Evolutionary conservation across 1,284 basidiomycete genomes (phyloP), one percentile per base, ranked within the genome.

Genomic region (Prillingera fragicola): DNA sequence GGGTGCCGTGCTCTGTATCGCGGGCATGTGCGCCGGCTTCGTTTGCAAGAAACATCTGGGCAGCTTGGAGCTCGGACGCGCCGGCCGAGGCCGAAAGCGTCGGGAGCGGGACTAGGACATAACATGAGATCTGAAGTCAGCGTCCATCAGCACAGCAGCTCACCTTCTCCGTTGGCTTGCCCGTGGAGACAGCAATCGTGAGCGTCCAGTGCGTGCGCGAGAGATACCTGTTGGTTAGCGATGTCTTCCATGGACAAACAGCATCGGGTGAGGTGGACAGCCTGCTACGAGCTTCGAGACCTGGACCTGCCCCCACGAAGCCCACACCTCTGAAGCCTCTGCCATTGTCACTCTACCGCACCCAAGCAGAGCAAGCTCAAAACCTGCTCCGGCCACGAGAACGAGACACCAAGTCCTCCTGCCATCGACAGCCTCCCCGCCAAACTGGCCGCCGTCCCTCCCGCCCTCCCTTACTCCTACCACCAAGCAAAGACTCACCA

Each of bases 131-230:
- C 65, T 67, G 40, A 23, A 27, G 19, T 38, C 26, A 47, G 50
- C 26, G 14, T 17, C n/a, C 18, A 9, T 36, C 4, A 15, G 6
- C 23, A 19, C 19, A 6, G 14, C 8, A 1, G 7, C 57, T 39
- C 19, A 66, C 65, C 24, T 59, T 52, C 12, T 69, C 67, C 1
- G 56, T 63, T 8, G 62, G 62, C 50, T 67, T 67, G n/a, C 64
- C 64, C 2, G 67, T 67, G 19, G 59, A 60, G 8, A 64, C 60
- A 6, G 61, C 65, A 28, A 69, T 69, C 18, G 56, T 66, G 26
- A 64, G 60, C 9, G 57, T 49, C 57, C 63, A 67, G 42, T 67
- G 64, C 1, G 58, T 60, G 8, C 67, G 49, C 2, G 63, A 67
- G 8, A 69, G 52, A 34, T 60, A 64, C 66, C 66, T 69, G 36